Evolutionary conservation across 495 filamentous ascomycete genomes (phyloP).

Genomic region (Tuber magnatum): DNA sequence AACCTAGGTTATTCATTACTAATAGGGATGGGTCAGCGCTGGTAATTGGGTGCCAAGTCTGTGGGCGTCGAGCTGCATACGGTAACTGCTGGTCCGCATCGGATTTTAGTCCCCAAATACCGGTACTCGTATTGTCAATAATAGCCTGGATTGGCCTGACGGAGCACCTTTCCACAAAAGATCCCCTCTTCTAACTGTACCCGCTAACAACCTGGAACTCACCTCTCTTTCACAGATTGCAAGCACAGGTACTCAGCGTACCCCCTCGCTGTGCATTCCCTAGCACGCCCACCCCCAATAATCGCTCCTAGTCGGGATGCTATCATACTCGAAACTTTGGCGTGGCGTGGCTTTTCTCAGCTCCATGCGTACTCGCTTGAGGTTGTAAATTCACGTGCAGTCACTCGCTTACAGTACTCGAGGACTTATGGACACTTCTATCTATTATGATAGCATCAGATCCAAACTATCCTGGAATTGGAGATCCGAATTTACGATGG

Average conservation of each 20-base stretch:
- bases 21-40: not conserved
- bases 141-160: not conserved
- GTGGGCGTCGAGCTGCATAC: not conserved
- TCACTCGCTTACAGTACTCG: not conserved
- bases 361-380: not conserved
- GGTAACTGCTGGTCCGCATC: not conserved
- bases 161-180: not conserved
- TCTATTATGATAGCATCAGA: too few relatives aligned
- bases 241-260: not conserved
- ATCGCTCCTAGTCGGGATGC: not conserved
- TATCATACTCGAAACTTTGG: not conserved
- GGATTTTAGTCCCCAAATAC: not conserved
- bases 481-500: not conserved
- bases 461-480: too few relatives aligned
- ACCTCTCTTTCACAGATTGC: not conserved
- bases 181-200: too few relatives aligned
- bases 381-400: not conserved
- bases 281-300: not conserved
- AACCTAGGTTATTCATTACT: not conserved
- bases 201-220: not conserved
- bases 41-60: not conserved
- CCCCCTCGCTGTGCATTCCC: not conserved
- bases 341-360: not conserved
- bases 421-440: too few relatives aligned
- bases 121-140: not conserved